Evolutionary conservation across 129 eudicot genomes (phyloP).

Genomic region (Flaveria trinervia): DNA sequence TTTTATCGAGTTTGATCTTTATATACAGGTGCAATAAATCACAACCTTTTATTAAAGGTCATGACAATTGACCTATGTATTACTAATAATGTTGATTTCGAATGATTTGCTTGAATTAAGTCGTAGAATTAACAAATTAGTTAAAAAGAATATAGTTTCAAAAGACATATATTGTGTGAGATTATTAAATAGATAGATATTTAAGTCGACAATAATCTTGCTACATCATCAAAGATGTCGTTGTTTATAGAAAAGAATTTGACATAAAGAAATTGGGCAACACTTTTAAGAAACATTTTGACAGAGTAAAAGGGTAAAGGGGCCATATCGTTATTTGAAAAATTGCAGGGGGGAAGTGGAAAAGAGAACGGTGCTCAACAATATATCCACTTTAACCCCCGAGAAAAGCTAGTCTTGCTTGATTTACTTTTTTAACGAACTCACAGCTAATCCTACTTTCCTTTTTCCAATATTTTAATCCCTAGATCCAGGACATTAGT

Average conservation of each 20-base stretch:
- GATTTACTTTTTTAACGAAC: constrained; percentile 25
- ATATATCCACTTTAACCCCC: constrained; percentile 9
- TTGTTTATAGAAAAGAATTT: not conserved
- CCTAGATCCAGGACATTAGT: not conserved
- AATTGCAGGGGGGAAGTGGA: constrained; percentile 27
- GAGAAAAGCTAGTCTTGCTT: constrained; percentile 1
- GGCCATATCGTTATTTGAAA: constrained; percentile 32
- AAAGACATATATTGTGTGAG: too few species aligned
- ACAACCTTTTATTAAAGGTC: too few species aligned
- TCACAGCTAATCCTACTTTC: constrained; percentile 20
- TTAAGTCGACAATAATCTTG: too few species aligned
- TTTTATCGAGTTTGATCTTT: too few species aligned
- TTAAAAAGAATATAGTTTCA: too few species aligned
- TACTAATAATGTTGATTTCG: too few species aligned
- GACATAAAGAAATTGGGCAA: constrained; percentile 3
- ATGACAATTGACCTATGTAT: too few species aligned
- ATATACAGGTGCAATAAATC: too few species aligned
- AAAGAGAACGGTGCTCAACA: not conserved
- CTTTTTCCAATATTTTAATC: not conserved
- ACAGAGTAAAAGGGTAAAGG: constrained; percentile 23
- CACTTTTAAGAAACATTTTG: constrained; percentile 28
- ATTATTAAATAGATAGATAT: too few species aligned
- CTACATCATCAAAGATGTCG: not conserved
- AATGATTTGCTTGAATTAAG: too few species aligned
- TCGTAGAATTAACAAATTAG: too few species aligned